Conservation (phyloP, 192 early-diverging fungal species). For the Glomus cerebriforme region DNA sequence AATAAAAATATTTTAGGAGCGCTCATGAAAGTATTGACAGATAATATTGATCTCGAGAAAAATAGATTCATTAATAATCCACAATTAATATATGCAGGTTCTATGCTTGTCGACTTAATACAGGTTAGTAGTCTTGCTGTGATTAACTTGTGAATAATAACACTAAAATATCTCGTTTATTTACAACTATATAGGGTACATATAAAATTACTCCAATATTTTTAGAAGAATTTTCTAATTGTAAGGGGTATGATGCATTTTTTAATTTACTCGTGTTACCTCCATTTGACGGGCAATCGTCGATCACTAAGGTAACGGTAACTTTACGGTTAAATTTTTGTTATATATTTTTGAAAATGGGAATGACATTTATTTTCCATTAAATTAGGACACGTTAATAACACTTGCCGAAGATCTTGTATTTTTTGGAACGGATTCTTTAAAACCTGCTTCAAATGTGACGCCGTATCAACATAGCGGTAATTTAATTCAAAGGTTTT, state of each 20-base stretch:
- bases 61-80: constrained; percentile 3
- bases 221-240: constrained; percentile 47
- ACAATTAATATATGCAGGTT: constrained; percentile 27
- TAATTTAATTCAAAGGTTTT: constrained; percentile 24
- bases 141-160: not conserved
- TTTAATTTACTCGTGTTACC: constrained; percentile 43
- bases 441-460: constrained; percentile 43
- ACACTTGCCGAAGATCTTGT: constrained; percentile 47
- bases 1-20: constrained; percentile 41
- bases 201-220: constrained; percentile 45
- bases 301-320: constrained; percentile 51
- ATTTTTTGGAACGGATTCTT: constrained; percentile 50
- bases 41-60: constrained; percentile 1
- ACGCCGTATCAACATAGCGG: constrained; percentile 61
- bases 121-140: not conserved
- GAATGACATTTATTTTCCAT: constrained; percentile 15
- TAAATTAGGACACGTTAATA: constrained; percentile 45
- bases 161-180: too few relatives aligned
- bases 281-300: constrained; percentile 45
- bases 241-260: constrained; percentile 49
- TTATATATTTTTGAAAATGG: constrained; percentile 1
- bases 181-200: too few relatives aligned
- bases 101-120: constrained; percentile 30
- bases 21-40: constrained; percentile 40
- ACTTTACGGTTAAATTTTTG: not conserved